Base-by-base conservation (phyloP, 345 rosid species). In the Melaleuca quinquenervia region DNA sequence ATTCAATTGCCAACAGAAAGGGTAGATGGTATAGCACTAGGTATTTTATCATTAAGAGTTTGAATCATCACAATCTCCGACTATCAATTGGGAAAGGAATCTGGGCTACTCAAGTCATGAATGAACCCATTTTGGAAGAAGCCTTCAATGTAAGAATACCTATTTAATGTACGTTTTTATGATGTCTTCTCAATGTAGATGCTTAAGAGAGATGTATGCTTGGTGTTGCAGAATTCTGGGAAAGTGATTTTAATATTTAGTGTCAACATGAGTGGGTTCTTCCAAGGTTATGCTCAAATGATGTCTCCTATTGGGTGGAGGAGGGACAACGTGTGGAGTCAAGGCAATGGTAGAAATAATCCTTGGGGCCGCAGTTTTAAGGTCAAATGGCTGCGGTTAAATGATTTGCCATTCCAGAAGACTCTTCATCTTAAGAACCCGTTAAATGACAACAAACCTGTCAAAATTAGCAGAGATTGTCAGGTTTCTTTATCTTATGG, bases 21-120 rank as follows among this genome's bases (percentile, higher is more conserved):
- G 87, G 86, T 85, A 91, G 89, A 89, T 86, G 88, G 80, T 92
- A 89, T 86, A 90, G 91, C 83, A 92, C 96, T 84, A 95, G 96
- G 89, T 97, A 95, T 89, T 97, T 97, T 91, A 92, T 97, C 89
- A 95, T 95, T 94, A 97, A 97, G 92, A 97, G 99, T 93, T 92
- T 97, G 88, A 95, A 94, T 86, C 93, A 93, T 89, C 91, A 94
- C 44, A 97, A 97, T 85, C 91, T 97, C 89, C 97, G 90, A 90
- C 91, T 91, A 49, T 95, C 99, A 64, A 87, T 95, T 18, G 94
- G 94, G 89, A 95, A 88, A 89, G 99, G 97, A 84, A 93, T 95
- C 83, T 97, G 98, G 99, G 99, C 99, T 87, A 97, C 99, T 89
- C 98, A 97, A 91, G 98, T 97, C 84, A 95, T 95, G 98, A 97